Base-by-base conservation (phyloP, 805 yeast species). In the Zygoascus ofunaensis region DNA sequence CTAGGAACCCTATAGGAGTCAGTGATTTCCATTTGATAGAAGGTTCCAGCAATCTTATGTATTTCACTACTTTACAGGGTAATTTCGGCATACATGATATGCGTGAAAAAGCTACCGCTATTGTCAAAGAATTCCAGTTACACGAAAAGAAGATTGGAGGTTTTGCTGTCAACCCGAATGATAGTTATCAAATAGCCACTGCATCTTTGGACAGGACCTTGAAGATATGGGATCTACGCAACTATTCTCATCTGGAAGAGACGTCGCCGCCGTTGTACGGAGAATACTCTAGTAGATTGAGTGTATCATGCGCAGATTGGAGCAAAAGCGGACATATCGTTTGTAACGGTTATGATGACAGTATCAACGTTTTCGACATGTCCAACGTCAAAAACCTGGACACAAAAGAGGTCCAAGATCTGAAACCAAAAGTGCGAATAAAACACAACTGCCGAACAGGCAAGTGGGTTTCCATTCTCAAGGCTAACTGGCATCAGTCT, bases 391-490 rank as follows among this genome's bases (percentile, higher is more conserved):
- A 63, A 62, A 19, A 34, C 8, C 34, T 48, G 5, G 49, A 52
- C 15, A 45, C 44, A 7, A 45, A 45, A 4, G 49, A 45, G 19
- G 30, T 17, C 20, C 47, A 41, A 5, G 73, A 72, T 42, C 53
- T 87, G 28, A 59, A 55, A n/a, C 94, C 95, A 0, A 57, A 71
- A 23, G 71, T 76, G 22, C 76, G 77, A 7, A 69, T 90, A 41
- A 76, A 75, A 45, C 98, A 92, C 59, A 92, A 92, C 57, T 92
- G 98, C 65, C 95, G 90, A 62, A 83, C 96, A 0, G 98, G 98
- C 0, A 71, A 95, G 51, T 90, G 98, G 98, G 95, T 92, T 0
- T 80, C 95, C 1, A 90, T 90, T 39, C 66, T 90, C 46, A 87
- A 90, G 55, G 79, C 96, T 0, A 74, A 79, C 56, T 90, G 97